Evolutionary conservation across 2,329 filamentous ascomycete species (phyloP).

Genomic region (Thelonectria discophora): DNA sequence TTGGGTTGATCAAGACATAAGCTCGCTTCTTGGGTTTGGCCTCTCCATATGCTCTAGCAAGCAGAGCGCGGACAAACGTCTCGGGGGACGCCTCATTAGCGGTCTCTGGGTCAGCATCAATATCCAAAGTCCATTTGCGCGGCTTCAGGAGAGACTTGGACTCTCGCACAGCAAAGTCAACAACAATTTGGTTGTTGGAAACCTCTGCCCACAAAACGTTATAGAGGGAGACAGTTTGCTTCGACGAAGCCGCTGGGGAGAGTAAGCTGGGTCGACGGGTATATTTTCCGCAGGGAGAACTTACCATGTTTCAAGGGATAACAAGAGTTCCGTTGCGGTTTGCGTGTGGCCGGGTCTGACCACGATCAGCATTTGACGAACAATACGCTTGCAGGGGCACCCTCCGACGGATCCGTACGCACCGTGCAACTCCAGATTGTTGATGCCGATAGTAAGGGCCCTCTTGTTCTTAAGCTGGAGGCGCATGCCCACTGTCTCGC

Average conservation of each 20-base stretch:
- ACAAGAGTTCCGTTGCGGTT: constrained; percentile 36
- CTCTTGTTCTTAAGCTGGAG: constrained; percentile 45
- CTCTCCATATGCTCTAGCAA: constrained; percentile 75
- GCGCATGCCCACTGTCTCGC: constrained; percentile 39
- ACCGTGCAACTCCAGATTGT: constrained; percentile 49
- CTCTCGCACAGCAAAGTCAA: constrained; percentile 74
- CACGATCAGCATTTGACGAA: constrained; percentile 27
- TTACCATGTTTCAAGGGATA: constrained; percentile 33
- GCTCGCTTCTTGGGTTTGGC: constrained; percentile 77
- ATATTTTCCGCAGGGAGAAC: constrained; percentile 3
- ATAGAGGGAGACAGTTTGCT: constrained; percentile 72
- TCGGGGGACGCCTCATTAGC: constrained; percentile 51
- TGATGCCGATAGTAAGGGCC: constrained; percentile 45
- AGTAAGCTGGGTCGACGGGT: neutral
- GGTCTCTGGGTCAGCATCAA: constrained; percentile 45
- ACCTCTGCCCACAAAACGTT: constrained; percentile 85
- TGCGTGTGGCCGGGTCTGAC: constrained; percentile 37
- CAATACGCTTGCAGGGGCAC: neutral
- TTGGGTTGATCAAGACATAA: constrained; percentile 90
- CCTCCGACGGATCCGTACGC: constrained; percentile 43
- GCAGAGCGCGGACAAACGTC: constrained; percentile 72
- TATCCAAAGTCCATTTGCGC: constrained; percentile 63
- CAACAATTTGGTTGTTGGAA: constrained; percentile 66
- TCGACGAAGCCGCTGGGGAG: constrained; percentile 22
- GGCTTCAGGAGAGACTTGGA: constrained; percentile 69